Percentiles rank a stretch among this genome's conserved stretches.
Evolutionary conservation across 1,284 basidiomycete species (phyloP).

Genomic region (Moesziomyces sp.): DNA sequence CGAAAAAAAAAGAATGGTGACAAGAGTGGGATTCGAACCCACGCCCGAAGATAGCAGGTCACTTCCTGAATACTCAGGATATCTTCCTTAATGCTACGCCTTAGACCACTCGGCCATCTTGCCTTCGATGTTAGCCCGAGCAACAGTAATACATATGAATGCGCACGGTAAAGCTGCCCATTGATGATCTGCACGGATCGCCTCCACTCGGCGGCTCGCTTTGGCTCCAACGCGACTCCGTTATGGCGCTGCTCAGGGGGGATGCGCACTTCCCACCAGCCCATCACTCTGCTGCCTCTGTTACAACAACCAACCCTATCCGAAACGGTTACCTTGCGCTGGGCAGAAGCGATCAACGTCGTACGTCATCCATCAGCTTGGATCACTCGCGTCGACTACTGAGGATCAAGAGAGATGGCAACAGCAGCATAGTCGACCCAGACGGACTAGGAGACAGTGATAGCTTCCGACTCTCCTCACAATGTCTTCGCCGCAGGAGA

Average conservation of each 20-base stretch:
- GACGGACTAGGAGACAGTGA: neutral
- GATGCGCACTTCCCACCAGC: too few relatives aligned
- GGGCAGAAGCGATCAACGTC: too few relatives aligned
- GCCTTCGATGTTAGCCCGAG: neutral
- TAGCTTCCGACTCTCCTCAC: neutral
- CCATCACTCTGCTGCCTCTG: conserved; percentile 1
- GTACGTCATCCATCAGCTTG: too few relatives aligned
- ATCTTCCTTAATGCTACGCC: conserved; percentile 56
- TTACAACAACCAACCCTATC: neutral
- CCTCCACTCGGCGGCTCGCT: conserved; percentile 6
- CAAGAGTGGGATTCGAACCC: conserved; percentile 68
- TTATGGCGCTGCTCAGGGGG: too few relatives aligned
- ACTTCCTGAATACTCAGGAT: conserved; percentile 14
- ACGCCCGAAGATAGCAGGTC: conserved; percentile 62
- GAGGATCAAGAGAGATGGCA: neutral
- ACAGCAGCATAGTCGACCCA: neutral
- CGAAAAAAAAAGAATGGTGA: conserved; percentile 40
- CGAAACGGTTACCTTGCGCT: too few relatives aligned
- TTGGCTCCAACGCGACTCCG: neutral
- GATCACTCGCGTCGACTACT: too few relatives aligned
- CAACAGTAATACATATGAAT: neutral
- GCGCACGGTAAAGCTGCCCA: too few relatives aligned
- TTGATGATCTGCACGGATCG: conserved; percentile 24
- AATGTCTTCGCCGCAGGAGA: conserved; percentile 48
- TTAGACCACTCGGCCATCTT: conserved; percentile 58